A percentile compares a stretch with the other conserved stretches of the same genome.
Evolutionary conservation across 2,329 filamentous ascomycete species (phyloP).

Genomic region (Paracamarosporium sp.): DNA sequence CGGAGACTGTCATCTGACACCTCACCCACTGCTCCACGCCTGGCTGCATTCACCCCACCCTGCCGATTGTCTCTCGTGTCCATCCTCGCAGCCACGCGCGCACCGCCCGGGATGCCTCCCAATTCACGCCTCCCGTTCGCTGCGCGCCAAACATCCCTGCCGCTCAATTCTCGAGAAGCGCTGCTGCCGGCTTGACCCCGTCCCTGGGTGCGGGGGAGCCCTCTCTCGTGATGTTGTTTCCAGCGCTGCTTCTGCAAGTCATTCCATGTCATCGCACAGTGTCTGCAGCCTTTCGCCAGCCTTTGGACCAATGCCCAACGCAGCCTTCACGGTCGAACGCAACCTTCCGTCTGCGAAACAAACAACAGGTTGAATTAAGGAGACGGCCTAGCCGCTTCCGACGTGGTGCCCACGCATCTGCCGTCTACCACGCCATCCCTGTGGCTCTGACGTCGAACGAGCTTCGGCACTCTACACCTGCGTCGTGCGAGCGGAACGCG

Average conservation of each 20-base stretch:
- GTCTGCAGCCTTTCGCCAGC: too few species aligned
- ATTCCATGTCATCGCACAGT: neutral
- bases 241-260: conserved; percentile 11
- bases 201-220: conserved; percentile 32
- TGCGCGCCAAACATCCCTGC: conserved; percentile 17
- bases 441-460: neutral
- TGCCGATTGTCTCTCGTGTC: conserved; percentile 8
- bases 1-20: conserved; percentile 40
- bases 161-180: conserved; percentile 32
- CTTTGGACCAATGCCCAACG: neutral
- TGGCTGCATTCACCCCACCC: neutral
- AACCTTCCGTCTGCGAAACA: too few species aligned
- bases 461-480: neutral
- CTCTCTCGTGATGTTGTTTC: conserved; percentile 21
- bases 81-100: conserved; percentile 27
- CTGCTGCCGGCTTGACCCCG: conserved; percentile 34
- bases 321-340: too few species aligned
- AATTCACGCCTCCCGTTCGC: conserved; percentile 28
- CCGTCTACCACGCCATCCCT: neutral
- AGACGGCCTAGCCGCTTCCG: too few species aligned
- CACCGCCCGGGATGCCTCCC: conserved; percentile 21
- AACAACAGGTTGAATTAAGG: too few species aligned
- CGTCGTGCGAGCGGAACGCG: neutral
- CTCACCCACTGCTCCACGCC: conserved; percentile 6
- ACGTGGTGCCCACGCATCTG: too few species aligned